Evolutionary conservation across 179 eudicot genomes (phyloP), one percentile per base, ranked within the genome.

Genomic region (Spinacia oleracea): DNA sequence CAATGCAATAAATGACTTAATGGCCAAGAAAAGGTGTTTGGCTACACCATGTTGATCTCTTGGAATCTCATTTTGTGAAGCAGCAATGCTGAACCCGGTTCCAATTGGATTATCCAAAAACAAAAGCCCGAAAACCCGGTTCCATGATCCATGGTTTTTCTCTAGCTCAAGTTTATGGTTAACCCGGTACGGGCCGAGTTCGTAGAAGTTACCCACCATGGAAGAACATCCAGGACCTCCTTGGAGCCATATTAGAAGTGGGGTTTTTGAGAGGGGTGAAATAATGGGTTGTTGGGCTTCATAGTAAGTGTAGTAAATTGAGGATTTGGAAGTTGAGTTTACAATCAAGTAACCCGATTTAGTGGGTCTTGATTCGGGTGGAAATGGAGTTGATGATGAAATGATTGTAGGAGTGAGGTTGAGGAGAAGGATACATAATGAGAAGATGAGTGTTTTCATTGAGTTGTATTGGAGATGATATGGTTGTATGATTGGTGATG

Each of bases 141-240:
- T 95, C 98, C 98, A 95, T 42, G 97, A 76, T 5, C 89, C 88
- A 0, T 83, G 72, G 21, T 95, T 93, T 0, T 84, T 84, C 16
- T 85, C 86, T 10, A 89, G 85, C 63, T 81, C 62, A 60, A 86
- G 71, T 48, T 48, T 78, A 12, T 82, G 83, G 75, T 83, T 77
- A 3, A 90, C 88, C 0, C 85, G 89, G 92, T 92, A 95, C 0
- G 98, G 98, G 9, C 98, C 98, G 56, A 95, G 91, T 73, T 91
- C 98, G 69, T 81, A 89, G 79, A 89, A 91, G 82, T 95, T 95
- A 0, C 90, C 98, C 0, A 79, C 11, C 94, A 91, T 88, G 78
- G 98, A 95, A n/a, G 98, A 95, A 79, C 98, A 95, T 2, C 98
- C 98, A 8, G 98, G 98, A 38, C 98, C 97, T 0, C 98, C 98